These are phyloP conservation scores for Monascus ruber DNA, from an alignment of 2,329 filamentous ascomycete genomes.

Conservation along the genomic window DNA sequence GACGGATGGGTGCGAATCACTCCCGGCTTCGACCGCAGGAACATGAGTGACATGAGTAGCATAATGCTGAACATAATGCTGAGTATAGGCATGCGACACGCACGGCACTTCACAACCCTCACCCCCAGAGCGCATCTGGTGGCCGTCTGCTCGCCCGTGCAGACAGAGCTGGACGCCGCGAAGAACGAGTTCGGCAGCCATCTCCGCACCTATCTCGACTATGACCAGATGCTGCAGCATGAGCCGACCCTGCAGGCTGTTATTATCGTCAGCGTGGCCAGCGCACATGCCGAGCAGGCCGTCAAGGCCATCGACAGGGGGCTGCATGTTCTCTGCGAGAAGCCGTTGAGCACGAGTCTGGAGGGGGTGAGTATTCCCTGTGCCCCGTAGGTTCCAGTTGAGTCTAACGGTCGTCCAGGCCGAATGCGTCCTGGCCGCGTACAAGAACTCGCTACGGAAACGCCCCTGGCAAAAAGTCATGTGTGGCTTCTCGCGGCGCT, in stretches of 20 bases:
- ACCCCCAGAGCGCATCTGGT: slow-evolving; percentile 41
- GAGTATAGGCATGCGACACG: slow-evolving; percentile 39
- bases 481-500: slow-evolving; percentile 55
- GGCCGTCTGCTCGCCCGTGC: slow-evolving; percentile 38
- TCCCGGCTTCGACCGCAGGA: too few relatives aligned
- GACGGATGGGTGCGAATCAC: too few relatives aligned
- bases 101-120: slow-evolving; percentile 37
- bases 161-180: slow-evolving; percentile 40
- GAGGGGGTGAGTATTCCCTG: slow-evolving; percentile 37
- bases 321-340: slow-evolving; percentile 49
- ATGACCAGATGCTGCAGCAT: slow-evolving; percentile 47
- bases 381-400: slow-evolving; percentile 8
- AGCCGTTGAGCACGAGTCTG: slow-evolving; percentile 42
- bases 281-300: slow-evolving; percentile 48
- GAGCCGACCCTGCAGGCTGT: slow-evolving; percentile 42
- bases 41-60: too few relatives aligned
- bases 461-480: slow-evolving; percentile 47
- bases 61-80: too few relatives aligned
- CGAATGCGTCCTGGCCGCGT: background rate
- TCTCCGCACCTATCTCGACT: slow-evolving; percentile 44
- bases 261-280: slow-evolving; percentile 37
- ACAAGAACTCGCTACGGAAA: background rate
- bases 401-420: background rate
- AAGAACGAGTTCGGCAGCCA: slow-evolving; percentile 38
- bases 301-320: slow-evolving; percentile 45